Evolutionary conservation across 495 filamentous ascomycete genomes (phyloP).

Genomic region (Podospora bellae-mahoneyi): DNA sequence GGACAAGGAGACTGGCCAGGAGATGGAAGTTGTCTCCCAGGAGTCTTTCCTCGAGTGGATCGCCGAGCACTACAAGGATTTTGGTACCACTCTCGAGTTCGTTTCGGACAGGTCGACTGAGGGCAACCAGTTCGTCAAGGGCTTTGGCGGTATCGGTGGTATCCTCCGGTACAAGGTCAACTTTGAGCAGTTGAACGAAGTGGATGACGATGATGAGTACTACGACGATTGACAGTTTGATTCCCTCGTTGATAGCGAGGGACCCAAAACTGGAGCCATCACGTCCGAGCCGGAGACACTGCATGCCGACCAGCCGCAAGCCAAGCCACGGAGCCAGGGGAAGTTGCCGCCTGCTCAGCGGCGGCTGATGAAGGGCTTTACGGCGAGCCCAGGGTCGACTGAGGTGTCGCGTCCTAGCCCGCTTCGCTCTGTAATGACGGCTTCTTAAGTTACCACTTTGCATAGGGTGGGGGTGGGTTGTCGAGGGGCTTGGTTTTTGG

Average conservation of each 20-base stretch:
- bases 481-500: neutral
- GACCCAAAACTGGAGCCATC: conserved; percentile 65
- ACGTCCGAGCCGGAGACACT: conserved; percentile 50
- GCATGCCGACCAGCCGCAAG: conserved; percentile 32
- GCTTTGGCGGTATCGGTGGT: conserved; percentile 96
- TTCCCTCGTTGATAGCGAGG: conserved; percentile 88
- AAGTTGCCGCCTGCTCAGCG: conserved; percentile 37
- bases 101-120: conserved; percentile 95
- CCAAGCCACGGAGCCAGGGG: conserved; percentile 38
- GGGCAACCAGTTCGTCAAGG: conserved; percentile 99
- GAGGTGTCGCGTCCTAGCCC: conserved; percentile 53
- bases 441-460: conserved; percentile 47
- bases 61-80: conserved; percentile 95
- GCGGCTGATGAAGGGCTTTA: conserved; percentile 42
- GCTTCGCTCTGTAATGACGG: conserved; percentile 58
- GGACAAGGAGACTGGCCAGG: conserved; percentile 90
- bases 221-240: conserved; percentile 98
- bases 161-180: conserved; percentile 99
- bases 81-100: conserved; percentile 94
- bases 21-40: conserved; percentile 89
- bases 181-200: conserved; percentile 96
- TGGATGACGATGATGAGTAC: conserved; percentile 96
- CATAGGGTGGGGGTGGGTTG: conserved; percentile 16
- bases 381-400: conserved; percentile 37
- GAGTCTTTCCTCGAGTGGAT: conserved; percentile 97